Evolutionary conservation across 2,329 filamentous ascomycete species (phyloP).

Genomic region (Seiridium cupressi): DNA sequence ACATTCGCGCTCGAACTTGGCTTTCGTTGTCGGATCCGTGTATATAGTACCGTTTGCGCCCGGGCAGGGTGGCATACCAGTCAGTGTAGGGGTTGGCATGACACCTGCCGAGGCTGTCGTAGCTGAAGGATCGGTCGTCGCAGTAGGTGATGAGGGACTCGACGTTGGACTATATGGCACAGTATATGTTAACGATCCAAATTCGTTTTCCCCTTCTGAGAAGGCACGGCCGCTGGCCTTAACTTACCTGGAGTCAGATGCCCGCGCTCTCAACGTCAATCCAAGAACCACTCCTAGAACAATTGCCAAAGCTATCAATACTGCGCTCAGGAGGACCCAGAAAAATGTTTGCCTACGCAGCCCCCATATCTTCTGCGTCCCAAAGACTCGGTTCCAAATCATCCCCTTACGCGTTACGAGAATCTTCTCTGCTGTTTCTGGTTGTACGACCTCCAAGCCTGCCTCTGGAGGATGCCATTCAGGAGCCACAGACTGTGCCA

Average conservation of each 20-base stretch:
- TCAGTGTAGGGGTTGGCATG: not conserved
- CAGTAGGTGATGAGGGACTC: not conserved
- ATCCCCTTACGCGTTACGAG: not conserved
- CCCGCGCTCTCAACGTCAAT: not conserved
- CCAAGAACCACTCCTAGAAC: not conserved
- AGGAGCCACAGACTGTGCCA: slow-evolving; percentile 11
- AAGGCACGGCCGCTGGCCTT: too few relatives aligned
- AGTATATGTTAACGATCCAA: not conserved
- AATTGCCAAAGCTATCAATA: not conserved
- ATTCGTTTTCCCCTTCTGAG: not conserved
- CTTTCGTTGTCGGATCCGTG: slow-evolving; percentile 16
- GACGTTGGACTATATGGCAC: not conserved
- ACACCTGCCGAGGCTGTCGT: not conserved
- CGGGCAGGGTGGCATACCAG: slow-evolving; percentile 13
- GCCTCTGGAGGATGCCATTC: slow-evolving; percentile 18
- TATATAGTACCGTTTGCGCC: slow-evolving; percentile 20
- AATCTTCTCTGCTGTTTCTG: slow-evolving; percentile 13
- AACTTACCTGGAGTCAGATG: not conserved
- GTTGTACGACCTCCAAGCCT: slow-evolving; percentile 19
- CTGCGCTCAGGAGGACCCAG: not conserved
- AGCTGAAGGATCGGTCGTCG: not conserved
- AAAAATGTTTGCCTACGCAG: not conserved
- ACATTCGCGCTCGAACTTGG: slow-evolving; percentile 19
- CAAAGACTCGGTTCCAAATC: not conserved
- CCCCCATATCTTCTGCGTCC: not conserved